phyloP scores from a whole-genome alignment of 1,284 basidiomycete genomes.

The Irpex lacteus region DNA sequence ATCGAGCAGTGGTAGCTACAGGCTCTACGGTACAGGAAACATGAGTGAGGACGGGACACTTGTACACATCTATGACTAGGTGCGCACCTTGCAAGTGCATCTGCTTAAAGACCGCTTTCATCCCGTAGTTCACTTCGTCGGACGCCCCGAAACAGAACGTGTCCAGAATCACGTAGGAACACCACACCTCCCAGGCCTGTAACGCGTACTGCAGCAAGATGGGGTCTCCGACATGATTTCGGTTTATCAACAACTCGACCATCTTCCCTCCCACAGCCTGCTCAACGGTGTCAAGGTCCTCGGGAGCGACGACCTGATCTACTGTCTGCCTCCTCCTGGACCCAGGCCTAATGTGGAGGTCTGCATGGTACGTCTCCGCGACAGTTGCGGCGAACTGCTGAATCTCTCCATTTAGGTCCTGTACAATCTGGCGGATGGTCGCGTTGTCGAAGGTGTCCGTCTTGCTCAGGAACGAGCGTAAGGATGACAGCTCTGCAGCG shows the following conservation, averaged over 20 bases:
- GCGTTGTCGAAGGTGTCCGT: slow-evolving; percentile 38
- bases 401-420: slow-evolving; percentile 37
- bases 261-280: slow-evolving; percentile 25
- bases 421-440: slow-evolving; percentile 34
- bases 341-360: slow-evolving; percentile 20
- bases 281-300: slow-evolving; percentile 27
- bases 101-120: slow-evolving; percentile 32
- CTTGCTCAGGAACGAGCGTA: slow-evolving; percentile 36
- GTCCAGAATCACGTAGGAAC: slow-evolving; percentile 32
- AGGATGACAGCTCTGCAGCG: slow-evolving; percentile 32
- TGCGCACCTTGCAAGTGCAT: slow-evolving; percentile 33
- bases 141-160: slow-evolving; percentile 36
- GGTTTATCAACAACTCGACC: slow-evolving; percentile 26
- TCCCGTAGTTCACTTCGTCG: slow-evolving; percentile 30
- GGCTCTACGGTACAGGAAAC: slow-evolving; percentile 25
- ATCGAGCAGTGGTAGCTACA: slow-evolving; percentile 36
- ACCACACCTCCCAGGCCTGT: slow-evolving; percentile 39
- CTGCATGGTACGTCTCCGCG: slow-evolving; percentile 31
- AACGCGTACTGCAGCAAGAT: slow-evolving; percentile 38
- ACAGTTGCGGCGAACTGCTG: slow-evolving; percentile 35
- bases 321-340: slow-evolving; percentile 22
- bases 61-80: background rate
- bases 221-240: slow-evolving; percentile 32
- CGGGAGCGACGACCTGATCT: slow-evolving; percentile 20
- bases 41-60: background rate